phyloP scores from a whole-genome alignment of 116 monocot species.

The Zostera marina region DNA sequence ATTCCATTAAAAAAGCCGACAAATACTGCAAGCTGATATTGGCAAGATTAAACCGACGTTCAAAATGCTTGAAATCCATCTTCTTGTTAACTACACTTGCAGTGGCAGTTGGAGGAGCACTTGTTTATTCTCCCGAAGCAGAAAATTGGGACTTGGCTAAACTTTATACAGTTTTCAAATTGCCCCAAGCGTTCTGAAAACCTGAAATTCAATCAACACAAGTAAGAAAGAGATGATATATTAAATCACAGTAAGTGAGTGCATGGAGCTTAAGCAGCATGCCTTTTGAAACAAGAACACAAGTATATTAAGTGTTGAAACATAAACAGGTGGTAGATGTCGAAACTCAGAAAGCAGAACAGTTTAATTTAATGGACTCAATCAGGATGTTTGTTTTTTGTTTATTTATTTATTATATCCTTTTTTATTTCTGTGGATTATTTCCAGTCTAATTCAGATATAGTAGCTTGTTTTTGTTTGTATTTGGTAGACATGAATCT shows the following conservation, averaged over 20 bases:
- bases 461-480: too few relatives aligned
- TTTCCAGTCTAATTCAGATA: background rate
- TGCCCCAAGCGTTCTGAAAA: constrained; percentile 7
- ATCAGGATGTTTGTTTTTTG: background rate
- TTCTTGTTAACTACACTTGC: constrained; percentile 15
- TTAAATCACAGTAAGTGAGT: background rate
- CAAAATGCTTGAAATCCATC: constrained; percentile 31
- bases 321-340: background rate
- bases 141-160: constrained; percentile 35
- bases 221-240: constrained; percentile 1
- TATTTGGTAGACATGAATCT: background rate
- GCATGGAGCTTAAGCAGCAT: background rate
- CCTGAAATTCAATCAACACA: too few relatives aligned
- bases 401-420: background rate
- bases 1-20: constrained; percentile 44
- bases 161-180: constrained; percentile 19
- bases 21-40: constrained; percentile 63
- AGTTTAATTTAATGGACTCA: background rate
- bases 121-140: constrained; percentile 12
- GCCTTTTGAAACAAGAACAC: background rate
- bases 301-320: background rate
- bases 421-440: background rate
- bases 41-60: constrained; percentile 21
- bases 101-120: constrained; percentile 23
- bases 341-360: background rate